phyloP scores from a whole-genome alignment of 192 early-diverging fungal genomes.

The Diversispora eburnea region DNA sequence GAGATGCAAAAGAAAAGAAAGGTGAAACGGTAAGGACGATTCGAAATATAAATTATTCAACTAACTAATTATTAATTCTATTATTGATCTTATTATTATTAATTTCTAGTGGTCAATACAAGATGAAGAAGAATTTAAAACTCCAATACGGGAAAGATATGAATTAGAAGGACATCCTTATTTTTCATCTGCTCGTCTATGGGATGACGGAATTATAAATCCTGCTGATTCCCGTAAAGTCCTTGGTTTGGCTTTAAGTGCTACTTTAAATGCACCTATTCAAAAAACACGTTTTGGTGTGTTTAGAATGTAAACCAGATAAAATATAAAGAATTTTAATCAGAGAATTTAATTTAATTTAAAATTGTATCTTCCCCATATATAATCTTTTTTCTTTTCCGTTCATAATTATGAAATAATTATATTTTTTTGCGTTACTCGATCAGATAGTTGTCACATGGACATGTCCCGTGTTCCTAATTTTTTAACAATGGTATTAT shows the following conservation, averaged over 20 bases:
- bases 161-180: slow-evolving; percentile 95
- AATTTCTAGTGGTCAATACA: slow-evolving; percentile 61
- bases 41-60: slow-evolving; percentile 1
- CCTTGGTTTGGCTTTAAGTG: slow-evolving; percentile 80
- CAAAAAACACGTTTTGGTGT: slow-evolving; percentile 83
- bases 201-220: slow-evolving; percentile 95
- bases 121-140: slow-evolving; percentile 79
- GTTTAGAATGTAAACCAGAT: slow-evolving; percentile 84
- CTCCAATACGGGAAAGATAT: slow-evolving; percentile 76
- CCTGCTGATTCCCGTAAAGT: slow-evolving; percentile 84
- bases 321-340: background rate
- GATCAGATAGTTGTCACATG: too few species aligned
- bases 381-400: too few species aligned
- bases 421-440: too few species aligned
- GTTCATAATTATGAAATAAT: too few species aligned
- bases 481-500: too few species aligned
- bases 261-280: slow-evolving; percentile 69
- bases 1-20: slow-evolving; percentile 75
- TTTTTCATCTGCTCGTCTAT: slow-evolving; percentile 81
- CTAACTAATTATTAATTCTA: background rate
- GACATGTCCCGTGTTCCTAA: too few species aligned
- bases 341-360: background rate
- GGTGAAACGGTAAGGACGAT: slow-evolving; percentile 46
- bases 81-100: background rate
- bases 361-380: background rate